Percentiles rank a stretch among this genome's conserved stretches.
phyloP scores from a whole-genome alignment of 257 asterid genomes.

The Nyctanthes arbortristis region DNA sequence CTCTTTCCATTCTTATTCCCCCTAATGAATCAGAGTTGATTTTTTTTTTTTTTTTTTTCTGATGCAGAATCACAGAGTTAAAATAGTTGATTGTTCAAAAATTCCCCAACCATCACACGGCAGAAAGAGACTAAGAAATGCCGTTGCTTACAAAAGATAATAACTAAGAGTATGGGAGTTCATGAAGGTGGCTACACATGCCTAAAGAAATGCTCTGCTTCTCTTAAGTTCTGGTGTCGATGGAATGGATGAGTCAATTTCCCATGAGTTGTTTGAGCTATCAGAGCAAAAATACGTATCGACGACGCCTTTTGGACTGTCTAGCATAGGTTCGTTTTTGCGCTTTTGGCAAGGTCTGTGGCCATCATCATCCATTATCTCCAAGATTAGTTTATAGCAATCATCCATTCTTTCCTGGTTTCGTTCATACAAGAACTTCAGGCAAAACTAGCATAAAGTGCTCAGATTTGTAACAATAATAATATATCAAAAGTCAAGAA shows the following conservation, averaged over 20 bases:
- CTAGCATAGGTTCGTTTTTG: constrained; percentile 35
- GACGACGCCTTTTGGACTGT: constrained; percentile 62
- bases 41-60: too few relatives aligned
- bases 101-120: neutral
- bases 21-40: neutral
- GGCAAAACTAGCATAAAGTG: too few relatives aligned
- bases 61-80: too few relatives aligned
- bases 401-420: constrained; percentile 41
- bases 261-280: constrained; percentile 54
- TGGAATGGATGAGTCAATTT: constrained; percentile 32
- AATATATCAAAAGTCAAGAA: neutral
- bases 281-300: constrained; percentile 61
- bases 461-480: neutral
- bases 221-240: constrained; percentile 49
- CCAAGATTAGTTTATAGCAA: constrained; percentile 43
- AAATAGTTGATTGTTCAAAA: neutral
- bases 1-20: neutral
- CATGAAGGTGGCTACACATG: too few relatives aligned
- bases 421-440: constrained; percentile 8
- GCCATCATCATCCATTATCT: constrained; percentile 25
- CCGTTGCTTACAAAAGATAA: neutral
- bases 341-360: constrained; percentile 37
- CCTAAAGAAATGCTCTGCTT: constrained; percentile 27
- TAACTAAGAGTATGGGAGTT: too few relatives aligned
- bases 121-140: neutral